Conservation (phyloP, 2,329 filamentous ascomycete species). For the Erysiphe pulchra region DNA sequence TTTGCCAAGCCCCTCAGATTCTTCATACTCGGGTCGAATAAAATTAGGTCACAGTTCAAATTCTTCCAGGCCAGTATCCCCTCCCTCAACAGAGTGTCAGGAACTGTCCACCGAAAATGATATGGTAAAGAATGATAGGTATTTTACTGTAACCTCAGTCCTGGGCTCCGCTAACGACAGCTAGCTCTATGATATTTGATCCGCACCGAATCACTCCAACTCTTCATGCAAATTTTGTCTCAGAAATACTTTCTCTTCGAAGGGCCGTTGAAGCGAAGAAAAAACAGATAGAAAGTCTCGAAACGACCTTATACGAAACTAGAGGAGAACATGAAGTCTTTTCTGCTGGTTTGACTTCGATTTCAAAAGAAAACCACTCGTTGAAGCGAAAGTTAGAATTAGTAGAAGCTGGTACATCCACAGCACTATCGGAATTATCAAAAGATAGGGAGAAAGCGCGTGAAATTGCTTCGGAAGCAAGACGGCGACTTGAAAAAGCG, state of each 20-base stretch:
- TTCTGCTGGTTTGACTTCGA: conserved; percentile 31
- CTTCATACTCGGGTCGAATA: conserved; percentile 44
- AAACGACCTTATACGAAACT: conserved; percentile 43
- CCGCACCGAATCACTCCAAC: conserved; percentile 86
- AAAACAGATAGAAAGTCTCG: conserved; percentile 63
- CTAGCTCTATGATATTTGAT: conserved; percentile 40
- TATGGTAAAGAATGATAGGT: too few species aligned
- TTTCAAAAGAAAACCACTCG: conserved; percentile 51
- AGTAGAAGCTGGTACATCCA: conserved; percentile 68
- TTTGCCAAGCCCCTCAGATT: conserved; percentile 44
- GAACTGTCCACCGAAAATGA: too few species aligned
- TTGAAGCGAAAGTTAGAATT: conserved; percentile 67
- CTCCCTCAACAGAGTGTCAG: conserved; percentile 10
- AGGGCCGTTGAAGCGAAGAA: conserved; percentile 80
- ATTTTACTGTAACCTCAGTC: too few species aligned
- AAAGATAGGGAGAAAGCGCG: conserved; percentile 70
- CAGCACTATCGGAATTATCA: conserved; percentile 59
- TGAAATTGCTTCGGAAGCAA: conserved; percentile 43
- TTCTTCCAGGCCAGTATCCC: conserved; percentile 37
- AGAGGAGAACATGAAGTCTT: conserved; percentile 52
- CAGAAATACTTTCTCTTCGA: conserved; percentile 69
- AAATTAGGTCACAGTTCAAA: conserved; percentile 34
- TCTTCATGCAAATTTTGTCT: conserved; percentile 77
- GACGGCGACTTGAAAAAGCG: conserved; percentile 46
- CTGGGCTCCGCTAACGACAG: conserved; percentile 4